Percentiles rank a stretch among this genome's conserved stretches.
Evolutionary conservation across 2,329 filamentous ascomycete genomes (phyloP).

Genomic region (Elsinoe arachidis): DNA sequence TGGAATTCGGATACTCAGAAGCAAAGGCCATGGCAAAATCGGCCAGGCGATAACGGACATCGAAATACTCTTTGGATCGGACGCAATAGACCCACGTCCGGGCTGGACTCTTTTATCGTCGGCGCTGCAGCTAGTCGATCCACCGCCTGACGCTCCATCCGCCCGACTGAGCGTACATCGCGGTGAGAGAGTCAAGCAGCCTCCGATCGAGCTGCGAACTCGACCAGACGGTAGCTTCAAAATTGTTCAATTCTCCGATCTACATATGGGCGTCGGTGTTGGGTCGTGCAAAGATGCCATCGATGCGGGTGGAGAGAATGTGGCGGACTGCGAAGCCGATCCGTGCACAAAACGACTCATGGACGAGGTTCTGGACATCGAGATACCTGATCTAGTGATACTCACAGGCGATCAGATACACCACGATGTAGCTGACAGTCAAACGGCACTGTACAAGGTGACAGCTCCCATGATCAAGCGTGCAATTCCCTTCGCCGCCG

Average conservation of each 20-base stretch:
- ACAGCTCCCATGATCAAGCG: conserved; percentile 74
- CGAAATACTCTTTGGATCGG: conserved; percentile 80
- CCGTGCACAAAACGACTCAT: conserved; percentile 86
- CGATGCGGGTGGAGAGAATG: conserved; percentile 58
- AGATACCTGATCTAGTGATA: conserved; percentile 87
- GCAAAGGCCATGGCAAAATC: conserved; percentile 64
- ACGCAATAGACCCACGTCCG: conserved; percentile 79
- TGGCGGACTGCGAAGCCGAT: conserved; percentile 81
- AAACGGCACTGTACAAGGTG: conserved; percentile 92
- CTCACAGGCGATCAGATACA: conserved; percentile 93
- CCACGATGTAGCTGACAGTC: conserved; percentile 81
- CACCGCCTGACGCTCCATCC: conserved; percentile 53
- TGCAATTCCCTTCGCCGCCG: conserved; percentile 83
- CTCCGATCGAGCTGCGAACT: conserved; percentile 60
- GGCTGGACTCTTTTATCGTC: conserved; percentile 75
- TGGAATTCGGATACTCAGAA: conserved; percentile 75
- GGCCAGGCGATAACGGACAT: conserved; percentile 67
- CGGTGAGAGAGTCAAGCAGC: conserved; percentile 56
- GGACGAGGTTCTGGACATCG: conserved; percentile 74
- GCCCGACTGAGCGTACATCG: conserved; percentile 71
- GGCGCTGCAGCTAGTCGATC: conserved; percentile 60
- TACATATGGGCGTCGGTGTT: conserved; percentile 84
- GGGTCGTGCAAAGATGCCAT: conserved; percentile 77
- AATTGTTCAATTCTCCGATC: conserved; percentile 87
- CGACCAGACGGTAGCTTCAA: conserved; percentile 89